Percentiles rank a stretch among this genome's conserved stretches.
phyloP scores from a whole-genome alignment of 768 basidiomycete genomes.

The Tremella mesenterica region DNA sequence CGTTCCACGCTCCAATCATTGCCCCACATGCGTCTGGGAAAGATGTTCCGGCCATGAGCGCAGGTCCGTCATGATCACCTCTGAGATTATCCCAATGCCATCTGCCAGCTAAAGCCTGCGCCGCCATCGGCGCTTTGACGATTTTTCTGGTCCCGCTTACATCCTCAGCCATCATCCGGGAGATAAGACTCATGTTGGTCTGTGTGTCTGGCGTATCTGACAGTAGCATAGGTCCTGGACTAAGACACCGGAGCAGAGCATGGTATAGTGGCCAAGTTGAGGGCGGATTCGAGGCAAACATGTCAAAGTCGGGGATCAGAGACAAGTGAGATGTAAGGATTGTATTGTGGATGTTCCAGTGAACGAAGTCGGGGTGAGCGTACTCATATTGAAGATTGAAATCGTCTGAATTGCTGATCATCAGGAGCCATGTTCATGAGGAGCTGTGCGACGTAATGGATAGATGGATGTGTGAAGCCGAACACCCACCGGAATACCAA shows the following conservation, averaged over 20 bases:
- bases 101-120: conserved; percentile 9
- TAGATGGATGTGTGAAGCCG: not conserved
- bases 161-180: conserved; percentile 3
- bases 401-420: conserved; percentile 31
- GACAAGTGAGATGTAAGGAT: conserved; percentile 29
- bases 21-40: conserved; percentile 12
- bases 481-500: conserved; percentile 30
- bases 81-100: conserved; percentile 28
- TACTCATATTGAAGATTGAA: conserved; percentile 17
- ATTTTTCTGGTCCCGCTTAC: conserved; percentile 6
- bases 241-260: conserved; percentile 23
- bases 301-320: conserved; percentile 31
- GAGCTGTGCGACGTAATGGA: no score
- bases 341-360: conserved; percentile 20
- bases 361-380: conserved; percentile 18
- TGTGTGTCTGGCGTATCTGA: conserved; percentile 19
- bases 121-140: conserved; percentile 11
- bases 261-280: conserved; percentile 19
- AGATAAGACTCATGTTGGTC: conserved; percentile 9
- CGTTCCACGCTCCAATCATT: conserved; percentile 26
- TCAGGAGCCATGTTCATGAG: not conserved
- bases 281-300: conserved; percentile 27
- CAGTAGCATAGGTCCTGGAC: conserved; percentile 24
- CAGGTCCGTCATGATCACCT: conserved; percentile 15
- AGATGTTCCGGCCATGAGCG: conserved; percentile 9